Evolutionary conservation across 1,139 yeast species (phyloP).

Genomic region (Diutina pseudorugosa): DNA sequence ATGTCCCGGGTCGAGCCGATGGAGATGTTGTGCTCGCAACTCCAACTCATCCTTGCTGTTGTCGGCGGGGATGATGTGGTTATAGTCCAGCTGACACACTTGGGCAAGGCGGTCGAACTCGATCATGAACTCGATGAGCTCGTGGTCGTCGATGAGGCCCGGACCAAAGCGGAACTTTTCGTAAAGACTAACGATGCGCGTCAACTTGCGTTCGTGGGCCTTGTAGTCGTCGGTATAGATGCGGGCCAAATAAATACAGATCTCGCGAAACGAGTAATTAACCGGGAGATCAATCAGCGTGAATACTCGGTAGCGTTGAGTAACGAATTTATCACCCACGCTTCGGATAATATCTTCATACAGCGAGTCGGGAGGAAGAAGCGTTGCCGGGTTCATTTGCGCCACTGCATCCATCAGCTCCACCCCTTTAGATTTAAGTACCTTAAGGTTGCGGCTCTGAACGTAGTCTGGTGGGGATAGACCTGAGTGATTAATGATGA

Average conservation of each 20-base stretch:
- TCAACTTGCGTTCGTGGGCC: not conserved
- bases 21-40: not conserved
- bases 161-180: constrained; percentile 65
- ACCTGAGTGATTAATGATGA: constrained; percentile 51
- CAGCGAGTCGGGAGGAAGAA: constrained; percentile 43
- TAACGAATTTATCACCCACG: constrained; percentile 31
- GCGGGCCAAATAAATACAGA: constrained; percentile 16
- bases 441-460: constrained; percentile 16
- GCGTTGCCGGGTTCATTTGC: constrained; percentile 15
- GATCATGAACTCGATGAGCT: constrained; percentile 48
- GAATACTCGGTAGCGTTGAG: constrained; percentile 12
- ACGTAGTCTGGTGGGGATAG: constrained; percentile 35
- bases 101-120: constrained; percentile 6
- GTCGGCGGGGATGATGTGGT: not conserved
- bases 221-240: constrained; percentile 5
- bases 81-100: not conserved
- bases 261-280: constrained; percentile 36
- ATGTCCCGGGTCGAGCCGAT: constrained; percentile 2
- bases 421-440: not conserved
- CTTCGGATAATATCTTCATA: constrained; percentile 55
- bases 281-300: constrained; percentile 26
- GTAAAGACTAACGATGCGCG: constrained; percentile 38
- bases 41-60: not conserved
- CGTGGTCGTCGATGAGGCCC: constrained; percentile 42
- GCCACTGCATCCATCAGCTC: constrained; percentile 5